phyloP scores from a whole-genome alignment of 352 stramenopile genomes.

The Phytophthora nicotianae region DNA sequence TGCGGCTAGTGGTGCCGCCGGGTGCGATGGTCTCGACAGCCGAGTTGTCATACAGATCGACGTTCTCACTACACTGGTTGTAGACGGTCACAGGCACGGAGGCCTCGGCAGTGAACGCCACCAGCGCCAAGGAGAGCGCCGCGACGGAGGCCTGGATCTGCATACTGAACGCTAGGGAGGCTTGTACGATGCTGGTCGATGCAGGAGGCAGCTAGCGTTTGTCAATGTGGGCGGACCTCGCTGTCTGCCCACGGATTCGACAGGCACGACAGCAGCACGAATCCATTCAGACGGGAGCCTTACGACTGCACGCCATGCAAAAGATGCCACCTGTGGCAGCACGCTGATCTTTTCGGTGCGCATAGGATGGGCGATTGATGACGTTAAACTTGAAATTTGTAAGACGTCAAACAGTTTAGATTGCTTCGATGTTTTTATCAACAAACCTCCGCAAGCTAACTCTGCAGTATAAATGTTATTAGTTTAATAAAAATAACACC shows the following conservation, averaged over 20 bases:
- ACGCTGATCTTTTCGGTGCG: conserved; percentile 3
- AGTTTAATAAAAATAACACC: background rate
- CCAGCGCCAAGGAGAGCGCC: conserved; percentile 28
- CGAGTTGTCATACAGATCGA: conserved; percentile 67
- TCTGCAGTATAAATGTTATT: too few species aligned
- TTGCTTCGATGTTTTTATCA: too few species aligned
- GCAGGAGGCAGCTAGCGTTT: conserved; percentile 21
- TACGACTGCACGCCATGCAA: conserved; percentile 30
- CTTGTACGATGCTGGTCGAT: conserved; percentile 19
- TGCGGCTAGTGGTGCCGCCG: conserved; percentile 40
- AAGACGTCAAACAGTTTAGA: too few species aligned
- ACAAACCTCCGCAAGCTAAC: too few species aligned
- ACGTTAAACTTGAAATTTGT: conserved; percentile 5
- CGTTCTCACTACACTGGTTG: conserved; percentile 55
- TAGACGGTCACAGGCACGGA: conserved; percentile 50
- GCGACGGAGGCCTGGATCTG: conserved; percentile 26
- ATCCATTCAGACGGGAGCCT: conserved; percentile 23
- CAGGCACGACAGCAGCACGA: conserved; percentile 20
- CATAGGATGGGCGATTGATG: conserved; percentile 2
- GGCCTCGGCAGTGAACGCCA: conserved; percentile 27
- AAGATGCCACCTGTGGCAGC: background rate
- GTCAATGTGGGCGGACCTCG: conserved; percentile 29
- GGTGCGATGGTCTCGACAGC: conserved; percentile 43
- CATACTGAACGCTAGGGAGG: conserved; percentile 9
- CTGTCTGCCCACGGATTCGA: conserved; percentile 5